phyloP scores from a whole-genome alignment of 345 rosid species.

The Lepidium didymum region DNA sequence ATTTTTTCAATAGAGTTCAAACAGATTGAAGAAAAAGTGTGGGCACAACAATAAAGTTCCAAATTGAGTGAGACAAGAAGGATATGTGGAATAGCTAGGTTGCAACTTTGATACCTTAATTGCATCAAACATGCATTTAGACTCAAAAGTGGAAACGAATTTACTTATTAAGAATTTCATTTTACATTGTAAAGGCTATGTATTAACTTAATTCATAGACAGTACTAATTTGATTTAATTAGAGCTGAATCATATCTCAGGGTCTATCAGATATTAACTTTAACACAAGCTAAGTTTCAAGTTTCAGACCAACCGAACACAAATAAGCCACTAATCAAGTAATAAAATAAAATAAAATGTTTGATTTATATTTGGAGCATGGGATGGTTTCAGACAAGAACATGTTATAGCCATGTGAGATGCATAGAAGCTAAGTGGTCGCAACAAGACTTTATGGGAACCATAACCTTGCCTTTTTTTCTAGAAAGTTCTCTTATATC shows the following conservation, averaged over 20 bases:
- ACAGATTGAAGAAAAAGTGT: not conserved
- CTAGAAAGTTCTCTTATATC: not conserved
- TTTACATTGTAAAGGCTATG: not conserved
- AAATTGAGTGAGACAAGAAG: not conserved
- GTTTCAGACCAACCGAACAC: conserved; percentile 4
- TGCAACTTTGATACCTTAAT: not conserved
- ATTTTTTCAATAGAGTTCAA: not conserved
- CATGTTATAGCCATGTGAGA: conserved; percentile 27
- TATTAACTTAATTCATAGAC: not conserved
- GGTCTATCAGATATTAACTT: not conserved
- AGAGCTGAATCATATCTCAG: not conserved
- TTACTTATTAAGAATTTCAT: not conserved
- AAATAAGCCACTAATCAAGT: not conserved
- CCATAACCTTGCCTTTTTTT: conserved; percentile 3
- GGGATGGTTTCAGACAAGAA: conserved; percentile 15
- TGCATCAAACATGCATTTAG: not conserved
- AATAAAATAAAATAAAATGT: not conserved
- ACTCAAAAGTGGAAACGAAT: not conserved
- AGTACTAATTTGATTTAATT: not conserved
- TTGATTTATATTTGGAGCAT: not conserved
- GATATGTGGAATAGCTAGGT: not conserved
- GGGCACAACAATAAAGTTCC: not conserved
- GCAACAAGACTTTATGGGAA: conserved; percentile 11
- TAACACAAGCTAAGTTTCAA: not conserved
- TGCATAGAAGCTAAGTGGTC: conserved; percentile 12